Evolutionary conservation across 2,329 filamentous ascomycete genomes (phyloP).

Genomic region (Myriosclerotinia scirpicola): DNA sequence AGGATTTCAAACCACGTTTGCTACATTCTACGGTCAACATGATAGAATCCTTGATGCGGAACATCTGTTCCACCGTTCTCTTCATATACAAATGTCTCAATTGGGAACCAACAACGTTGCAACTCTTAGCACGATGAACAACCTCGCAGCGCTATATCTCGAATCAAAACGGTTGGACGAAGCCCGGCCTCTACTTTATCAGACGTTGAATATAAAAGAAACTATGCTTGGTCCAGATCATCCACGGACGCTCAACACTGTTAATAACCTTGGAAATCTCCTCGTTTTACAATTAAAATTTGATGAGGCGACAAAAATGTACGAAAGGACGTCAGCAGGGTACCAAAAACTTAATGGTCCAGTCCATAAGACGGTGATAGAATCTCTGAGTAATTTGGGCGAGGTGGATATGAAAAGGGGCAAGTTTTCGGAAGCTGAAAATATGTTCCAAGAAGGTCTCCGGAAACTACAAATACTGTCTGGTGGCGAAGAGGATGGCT

Average conservation of each 20-base stretch:
- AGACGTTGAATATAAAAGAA: constrained; percentile 18
- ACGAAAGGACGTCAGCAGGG: constrained; percentile 24
- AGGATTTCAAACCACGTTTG: constrained; percentile 9
- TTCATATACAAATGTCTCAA: constrained; percentile 19
- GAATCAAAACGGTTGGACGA: constrained; percentile 34
- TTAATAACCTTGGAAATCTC: constrained; percentile 38
- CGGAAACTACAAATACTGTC: not conserved
- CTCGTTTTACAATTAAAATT: constrained; percentile 30
- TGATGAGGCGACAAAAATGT: constrained; percentile 32
- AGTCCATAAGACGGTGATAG: constrained; percentile 24
- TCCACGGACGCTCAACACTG: constrained; percentile 23
- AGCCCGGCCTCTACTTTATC: constrained; percentile 30
- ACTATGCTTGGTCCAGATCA: constrained; percentile 28
- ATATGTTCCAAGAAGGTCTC: constrained; percentile 17
- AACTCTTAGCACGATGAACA: constrained; percentile 30
- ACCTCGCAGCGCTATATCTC: constrained; percentile 39
- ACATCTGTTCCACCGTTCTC: constrained; percentile 24
- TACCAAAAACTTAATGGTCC: constrained; percentile 20
- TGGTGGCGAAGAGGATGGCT: not conserved
- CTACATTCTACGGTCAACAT: constrained; percentile 26
- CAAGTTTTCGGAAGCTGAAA: constrained; percentile 17
- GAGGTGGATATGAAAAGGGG: constrained; percentile 13
- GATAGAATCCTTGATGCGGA: constrained; percentile 29
- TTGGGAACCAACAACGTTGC: constrained; percentile 22
- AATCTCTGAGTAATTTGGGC: constrained; percentile 23